Conservation (phyloP, 208 protist species). For the Wallacemonas rigidus region DNA sequence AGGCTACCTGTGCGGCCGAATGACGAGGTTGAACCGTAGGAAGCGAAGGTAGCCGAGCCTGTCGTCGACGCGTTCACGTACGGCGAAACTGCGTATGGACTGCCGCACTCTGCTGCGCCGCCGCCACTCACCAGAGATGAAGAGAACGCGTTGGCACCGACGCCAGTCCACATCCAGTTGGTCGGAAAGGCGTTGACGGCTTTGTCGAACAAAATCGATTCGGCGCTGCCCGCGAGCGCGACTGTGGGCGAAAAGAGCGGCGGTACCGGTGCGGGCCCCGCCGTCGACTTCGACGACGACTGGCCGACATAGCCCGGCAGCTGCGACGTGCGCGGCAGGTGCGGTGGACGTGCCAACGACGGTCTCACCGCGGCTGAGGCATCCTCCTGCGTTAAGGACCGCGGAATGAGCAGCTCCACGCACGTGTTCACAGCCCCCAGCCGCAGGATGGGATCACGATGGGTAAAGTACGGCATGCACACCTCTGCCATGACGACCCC, state of each 20-base stretch:
- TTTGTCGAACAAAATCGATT: slow-evolving; percentile 3
- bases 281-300: neutral
- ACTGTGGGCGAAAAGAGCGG: neutral
- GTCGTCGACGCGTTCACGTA: neutral
- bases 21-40: neutral
- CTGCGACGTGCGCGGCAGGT: no score
- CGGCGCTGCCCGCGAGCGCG: slow-evolving; percentile 6
- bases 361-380: neutral
- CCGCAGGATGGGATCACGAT: slow-evolving; percentile 59
- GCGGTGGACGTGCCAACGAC: neutral
- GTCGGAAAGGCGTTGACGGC: neutral
- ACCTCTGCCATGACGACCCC: slow-evolving; percentile 64
- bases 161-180: neutral
- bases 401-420: slow-evolving; percentile 43
- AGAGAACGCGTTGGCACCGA: neutral
- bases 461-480: slow-evolving; percentile 70
- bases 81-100: neutral
- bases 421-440: slow-evolving; percentile 64
- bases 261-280: neutral
- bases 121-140: neutral
- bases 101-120: neutral
- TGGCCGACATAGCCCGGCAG: no score
- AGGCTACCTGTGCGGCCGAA: neutral
- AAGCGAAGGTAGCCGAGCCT: neutral
- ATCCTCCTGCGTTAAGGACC: slow-evolving; percentile 21